A percentile compares a stretch with the other conserved stretches of the same genome.
phyloP scores from a whole-genome alignment of 345 rosid genomes.

The Schrenkiella parvula region DNA sequence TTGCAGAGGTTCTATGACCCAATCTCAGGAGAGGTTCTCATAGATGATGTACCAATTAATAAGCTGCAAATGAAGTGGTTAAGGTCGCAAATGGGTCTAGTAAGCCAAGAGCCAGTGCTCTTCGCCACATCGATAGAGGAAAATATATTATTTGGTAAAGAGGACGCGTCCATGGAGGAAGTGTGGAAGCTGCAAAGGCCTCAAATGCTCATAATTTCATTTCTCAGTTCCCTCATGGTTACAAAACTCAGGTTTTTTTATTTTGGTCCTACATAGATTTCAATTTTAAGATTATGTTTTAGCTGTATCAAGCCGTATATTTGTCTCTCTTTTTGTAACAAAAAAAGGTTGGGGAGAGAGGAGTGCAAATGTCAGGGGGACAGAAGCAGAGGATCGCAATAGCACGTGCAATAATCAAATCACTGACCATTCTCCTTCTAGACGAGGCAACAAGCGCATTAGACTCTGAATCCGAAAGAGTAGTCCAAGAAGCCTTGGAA shows the following conservation, averaged over 20 bases:
- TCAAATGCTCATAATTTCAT: constrained; percentile 83
- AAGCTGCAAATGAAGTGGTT: constrained; percentile 67
- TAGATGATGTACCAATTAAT: constrained; percentile 75
- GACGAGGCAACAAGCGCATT: constrained; percentile 96
- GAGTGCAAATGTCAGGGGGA: constrained; percentile 88
- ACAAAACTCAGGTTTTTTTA: constrained; percentile 53
- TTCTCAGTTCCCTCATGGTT: constrained; percentile 71
- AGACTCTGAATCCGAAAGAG: constrained; percentile 82
- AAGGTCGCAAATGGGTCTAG: constrained; percentile 80
- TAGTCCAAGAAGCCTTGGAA: constrained; percentile 87
- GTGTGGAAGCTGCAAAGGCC: constrained; percentile 78
- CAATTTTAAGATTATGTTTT: background rate
- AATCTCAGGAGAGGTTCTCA: constrained; percentile 63
- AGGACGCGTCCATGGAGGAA: constrained; percentile 70
- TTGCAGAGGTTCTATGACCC: constrained; percentile 89
- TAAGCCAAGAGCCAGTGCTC: constrained; percentile 86
- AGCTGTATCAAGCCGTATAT: background rate
- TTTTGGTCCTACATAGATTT: background rate
- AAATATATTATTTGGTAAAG: constrained; percentile 83
- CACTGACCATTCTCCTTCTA: constrained; percentile 63
- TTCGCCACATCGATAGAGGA: constrained; percentile 77
- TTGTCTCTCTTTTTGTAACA: background rate
- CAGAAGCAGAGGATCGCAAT: constrained; percentile 92
- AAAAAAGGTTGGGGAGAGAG: constrained; percentile 69
- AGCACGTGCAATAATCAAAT: constrained; percentile 78